These are phyloP conservation scores for Isabelozyma heimii DNA, from an alignment of 805 yeast genomes.

Conservation along the genomic window DNA sequence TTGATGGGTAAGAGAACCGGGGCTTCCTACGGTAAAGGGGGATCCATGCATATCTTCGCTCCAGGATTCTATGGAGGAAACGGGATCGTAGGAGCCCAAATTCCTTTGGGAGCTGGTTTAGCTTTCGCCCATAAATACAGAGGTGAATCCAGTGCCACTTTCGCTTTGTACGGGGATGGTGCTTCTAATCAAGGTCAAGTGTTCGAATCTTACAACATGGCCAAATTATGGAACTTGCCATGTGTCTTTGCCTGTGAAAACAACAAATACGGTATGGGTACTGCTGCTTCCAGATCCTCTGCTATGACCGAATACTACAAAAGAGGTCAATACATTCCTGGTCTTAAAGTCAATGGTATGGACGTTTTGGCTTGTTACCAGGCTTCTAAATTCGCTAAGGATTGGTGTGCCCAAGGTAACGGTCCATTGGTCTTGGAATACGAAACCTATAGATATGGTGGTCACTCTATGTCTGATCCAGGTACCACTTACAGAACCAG, in stretches of 20 bases:
- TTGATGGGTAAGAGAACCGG: constrained; percentile 96
- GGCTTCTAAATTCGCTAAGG: constrained; percentile 96
- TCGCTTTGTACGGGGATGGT: constrained; percentile 96
- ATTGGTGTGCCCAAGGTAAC: constrained; percentile 89
- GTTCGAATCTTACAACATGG: constrained; percentile 97
- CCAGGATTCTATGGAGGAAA: constrained; percentile 98
- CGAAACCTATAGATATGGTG: constrained; percentile 99
- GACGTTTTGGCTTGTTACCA: constrained; percentile 92
- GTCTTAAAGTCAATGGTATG: constrained; percentile 98
- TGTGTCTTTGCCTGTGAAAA: constrained; percentile 95
- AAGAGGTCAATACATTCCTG: constrained; percentile 99
- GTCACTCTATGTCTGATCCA: constrained; percentile 99
- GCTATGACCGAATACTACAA: constrained; percentile 96
- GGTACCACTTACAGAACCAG: constrained; percentile 99
- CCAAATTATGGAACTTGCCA: constrained; percentile 97
- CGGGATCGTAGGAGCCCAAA: constrained; percentile 99
- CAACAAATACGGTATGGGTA: constrained; percentile 99
- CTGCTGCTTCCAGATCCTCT: constrained; percentile 94
- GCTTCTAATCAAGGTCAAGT: constrained; percentile 99
- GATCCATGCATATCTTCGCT: constrained; percentile 98
- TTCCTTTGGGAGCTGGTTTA: constrained; percentile 95
- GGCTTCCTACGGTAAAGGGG: constrained; percentile 97
- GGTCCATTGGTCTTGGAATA: constrained; percentile 96
- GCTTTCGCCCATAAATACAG: constrained; percentile 98
- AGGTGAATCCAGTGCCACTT: constrained; percentile 74